phyloP scores from a whole-genome alignment of 495 filamentous ascomycete genomes.

The Talaromyces thailandensis region DNA sequence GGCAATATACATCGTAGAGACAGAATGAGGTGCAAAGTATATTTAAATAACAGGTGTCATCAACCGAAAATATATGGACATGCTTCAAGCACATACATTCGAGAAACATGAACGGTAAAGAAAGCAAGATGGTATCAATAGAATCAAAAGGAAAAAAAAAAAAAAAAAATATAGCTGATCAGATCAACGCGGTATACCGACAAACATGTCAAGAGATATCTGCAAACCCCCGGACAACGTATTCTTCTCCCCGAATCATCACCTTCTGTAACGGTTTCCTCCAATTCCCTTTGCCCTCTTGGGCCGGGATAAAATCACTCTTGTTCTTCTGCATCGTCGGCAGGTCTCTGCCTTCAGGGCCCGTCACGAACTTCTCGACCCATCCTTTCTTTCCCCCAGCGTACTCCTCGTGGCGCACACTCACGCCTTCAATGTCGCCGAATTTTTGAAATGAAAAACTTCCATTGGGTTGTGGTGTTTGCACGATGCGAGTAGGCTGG shows the following conservation, averaged over 20 bases:
- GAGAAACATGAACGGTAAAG: not conserved
- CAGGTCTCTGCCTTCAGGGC: slow-evolving; percentile 11
- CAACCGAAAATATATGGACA: not conserved
- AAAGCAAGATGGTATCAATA: slow-evolving; percentile 7
- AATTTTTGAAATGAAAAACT: slow-evolving; percentile 5
- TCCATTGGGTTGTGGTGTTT: slow-evolving; percentile 8
- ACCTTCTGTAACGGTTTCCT: slow-evolving; percentile 17
- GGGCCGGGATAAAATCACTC: slow-evolving; percentile 10
- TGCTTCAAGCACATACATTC: not conserved
- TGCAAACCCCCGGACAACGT: slow-evolving; percentile 27
- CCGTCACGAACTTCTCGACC: slow-evolving; percentile 21
- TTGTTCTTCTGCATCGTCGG: slow-evolving; percentile 18
- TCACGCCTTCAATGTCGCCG: slow-evolving; percentile 20
- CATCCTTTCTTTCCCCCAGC: slow-evolving; percentile 11
- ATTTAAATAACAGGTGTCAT: not conserved
- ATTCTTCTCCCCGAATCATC: slow-evolving; percentile 16
- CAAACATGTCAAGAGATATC: not conserved
- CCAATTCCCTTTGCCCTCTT: slow-evolving; percentile 9
- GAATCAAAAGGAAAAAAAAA: not conserved
- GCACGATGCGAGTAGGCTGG: slow-evolving; percentile 18
- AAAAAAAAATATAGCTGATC: not conserved
- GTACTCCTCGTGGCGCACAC: slow-evolving; percentile 31
- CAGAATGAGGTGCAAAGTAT: not conserved
- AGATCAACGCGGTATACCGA: not conserved
- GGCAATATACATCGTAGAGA: not conserved